Evolutionary conservation across 164 flowering plant species (phyloP), one percentile per base, ranked within the genome.

Genomic region (Amborella trichopoda): DNA sequence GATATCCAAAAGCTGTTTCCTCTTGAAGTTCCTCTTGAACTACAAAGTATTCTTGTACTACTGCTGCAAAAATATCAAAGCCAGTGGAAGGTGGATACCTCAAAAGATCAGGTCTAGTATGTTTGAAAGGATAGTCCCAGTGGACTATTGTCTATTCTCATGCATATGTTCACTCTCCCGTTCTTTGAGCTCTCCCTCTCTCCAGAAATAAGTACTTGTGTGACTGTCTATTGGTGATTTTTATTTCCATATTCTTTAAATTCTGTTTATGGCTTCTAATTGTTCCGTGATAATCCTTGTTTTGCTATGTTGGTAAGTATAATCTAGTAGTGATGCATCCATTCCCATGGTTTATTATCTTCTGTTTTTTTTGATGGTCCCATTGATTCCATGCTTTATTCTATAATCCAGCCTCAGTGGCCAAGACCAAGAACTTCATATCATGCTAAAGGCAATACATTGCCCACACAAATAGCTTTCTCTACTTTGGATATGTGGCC

Each of bases 1-100:
- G 65, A 69, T 56, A 53, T 77, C 6, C 54, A 63, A 56, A 77
- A 71, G 71, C 60, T 71, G 23, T 69, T 73, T 38, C 82, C 82
- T 5, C 56, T 65, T 19, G 71, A 68, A 51, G 52, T 73, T 8
- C 24, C 79, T 2, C 55, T 61, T 25, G 70, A 69, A 39, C 48
- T 77, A 20, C 77, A 67, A 46, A 59, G 49, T 40, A 40, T 44
- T 49, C 71, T 76, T 21, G 14, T 73, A 4, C 4, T 44, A 19
- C 40, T 58, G 53, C 49, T 77, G 20, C 73, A 65, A 57, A 73
- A 71, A 42, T 48, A 65, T 63, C 69, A 67, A 43, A 61, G 26
- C 40, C 69, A 54, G 37, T 77, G 83, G 78, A 67, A 65, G 56
- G 75, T 68, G 40, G 77, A 71, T 13, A 6, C 62, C 2, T 71